These are phyloP conservation scores for Cicer arietinum DNA, from an alignment of 306 rosid species.

Conservation along the genomic window DNA sequence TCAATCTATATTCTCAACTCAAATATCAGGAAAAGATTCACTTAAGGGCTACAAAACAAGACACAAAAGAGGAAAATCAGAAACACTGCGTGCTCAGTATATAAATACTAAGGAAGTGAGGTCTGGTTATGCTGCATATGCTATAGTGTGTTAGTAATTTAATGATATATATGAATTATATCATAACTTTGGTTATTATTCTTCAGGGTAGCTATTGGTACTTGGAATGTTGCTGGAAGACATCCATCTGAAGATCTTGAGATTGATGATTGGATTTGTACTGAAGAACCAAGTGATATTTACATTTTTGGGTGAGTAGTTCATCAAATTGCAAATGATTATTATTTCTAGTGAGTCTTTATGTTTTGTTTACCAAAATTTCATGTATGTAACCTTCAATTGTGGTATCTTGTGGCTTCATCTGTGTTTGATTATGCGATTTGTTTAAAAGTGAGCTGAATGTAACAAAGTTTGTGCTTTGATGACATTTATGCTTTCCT, in stretches of 20 bases:
- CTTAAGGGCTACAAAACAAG: slow-evolving; percentile 51
- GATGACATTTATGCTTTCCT: slow-evolving; percentile 11
- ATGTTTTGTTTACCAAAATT: slow-evolving; percentile 20
- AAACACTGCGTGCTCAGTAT: slow-evolving; percentile 93
- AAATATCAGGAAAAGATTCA: slow-evolving; percentile 64
- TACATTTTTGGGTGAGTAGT: slow-evolving; percentile 86
- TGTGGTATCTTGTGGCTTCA: neutral
- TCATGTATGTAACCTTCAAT: neutral
- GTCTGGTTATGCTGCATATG: slow-evolving; percentile 52
- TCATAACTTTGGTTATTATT: slow-evolving; percentile 45
- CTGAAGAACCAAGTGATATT: slow-evolving; percentile 76
- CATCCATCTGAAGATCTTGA: slow-evolving; percentile 73
- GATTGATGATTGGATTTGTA: slow-evolving; percentile 84
- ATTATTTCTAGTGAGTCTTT: slow-evolving; percentile 15
- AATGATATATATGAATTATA: slow-evolving; percentile 39
- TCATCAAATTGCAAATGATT: slow-evolving; percentile 31
- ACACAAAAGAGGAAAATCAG: slow-evolving; percentile 95
- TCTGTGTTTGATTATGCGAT: neutral
- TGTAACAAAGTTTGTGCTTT: neutral
- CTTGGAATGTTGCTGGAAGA: slow-evolving; percentile 97
- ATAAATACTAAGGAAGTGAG: slow-evolving; percentile 90
- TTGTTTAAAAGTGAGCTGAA: too few relatives aligned
- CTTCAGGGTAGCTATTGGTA: slow-evolving; percentile 80
- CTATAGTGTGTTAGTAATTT: slow-evolving; percentile 24
- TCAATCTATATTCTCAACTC: slow-evolving; percentile 54